Evolutionary conservation across 768 basidiomycete genomes (phyloP), one percentile per base, ranked within the genome.

Genomic region (Tricholoma matsutake): DNA sequence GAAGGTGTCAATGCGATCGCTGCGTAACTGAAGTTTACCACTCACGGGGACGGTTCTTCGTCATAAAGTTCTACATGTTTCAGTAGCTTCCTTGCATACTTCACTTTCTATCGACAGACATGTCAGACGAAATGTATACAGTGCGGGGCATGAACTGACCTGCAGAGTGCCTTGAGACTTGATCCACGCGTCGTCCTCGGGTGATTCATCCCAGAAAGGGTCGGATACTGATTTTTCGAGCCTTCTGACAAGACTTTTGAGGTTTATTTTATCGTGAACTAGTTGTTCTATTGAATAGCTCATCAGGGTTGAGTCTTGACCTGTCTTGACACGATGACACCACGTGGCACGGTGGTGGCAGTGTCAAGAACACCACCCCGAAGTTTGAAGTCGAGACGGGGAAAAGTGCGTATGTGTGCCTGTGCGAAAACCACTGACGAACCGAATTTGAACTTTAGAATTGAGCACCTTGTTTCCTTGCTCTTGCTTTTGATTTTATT

Each of bases 181-280:
- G 32, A 89, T 75, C 86, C 85, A 87, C 0, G 76, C 72, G 10
- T 72, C 67, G 16, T 69, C 67, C 34, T 65, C 63, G 1, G 65
- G 60, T 29, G 65, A 60, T n/a, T 68, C 66, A 56, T 71, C 68
- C 78, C 75, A 80, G 58, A 73, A 71, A 20, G 67, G 70, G 45
- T 78, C 78, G 59, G 63, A 73, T 0, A 83, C 72, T 9, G 81
- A 77, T 65, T 81, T 83, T 60, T 91, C 87, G 0, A 92, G 79
- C 58, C 85, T 71, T 47, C 80, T 78, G 4, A 91, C 71, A 6
- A 92, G 79, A 54, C 87, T 80, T 9, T 74, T 73, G 8, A 92
- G 76, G 71, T 92, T 92, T 11, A 92, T 83, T 64, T 83, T 81
- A 74, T 92, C 87, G 60, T 89, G 89, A 14, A 60, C 39, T 1